Base-by-base conservation (phyloP, 1,284 basidiomycete species). In the Fistulina hepatica region DNA sequence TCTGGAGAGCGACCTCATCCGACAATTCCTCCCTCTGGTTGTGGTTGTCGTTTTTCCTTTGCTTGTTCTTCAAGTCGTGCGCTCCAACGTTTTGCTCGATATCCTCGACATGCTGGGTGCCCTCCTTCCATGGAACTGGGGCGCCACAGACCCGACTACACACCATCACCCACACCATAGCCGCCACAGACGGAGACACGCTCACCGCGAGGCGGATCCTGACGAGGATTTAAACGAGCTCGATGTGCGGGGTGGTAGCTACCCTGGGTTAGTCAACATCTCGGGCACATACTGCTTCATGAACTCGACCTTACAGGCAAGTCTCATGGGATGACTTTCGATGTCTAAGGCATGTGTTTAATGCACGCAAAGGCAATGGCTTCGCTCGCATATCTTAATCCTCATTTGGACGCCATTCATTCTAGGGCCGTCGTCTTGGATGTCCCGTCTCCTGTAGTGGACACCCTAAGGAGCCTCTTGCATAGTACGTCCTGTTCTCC, bases 261-360 rank as follows among this genome's bases (percentile, higher is more conserved):
- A 85, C 58, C 81, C 86, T 5, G 91, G 89, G 2, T 76, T 94
- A 39, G 81, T 92, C 50, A 94, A 95, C 53, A 79, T 91, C 24
- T 89, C 85, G n/a, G 90, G 91, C 7, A 92, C 88, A 36, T 84
- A 93, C 46, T 94, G 91, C 54, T 95, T 93, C 63, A 84, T 94
- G 77, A 92, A 95, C 55, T 88, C 89, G 10, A 91, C 89, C 3
- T 62, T 94, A 8, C 90, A 93, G 73, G 89, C 85, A 46, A 45
- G 66, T 43, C 21, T 42, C 16, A 19, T 26, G 12, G 12, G 6
- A 3, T 15, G 17, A 26, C 8, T 28, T 31, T n/a, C 30, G 6
- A 19, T 12, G 17, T 33, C 30, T 10, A 32, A 32, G 13, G 12
- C 23, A 30, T 12, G 22, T 12, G 37, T 23, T 34, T 8, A 34